Evolutionary conservation across 2,329 filamentous ascomycete genomes (phyloP).

Genomic region (Zelopaecilomyces penicillatus): DNA sequence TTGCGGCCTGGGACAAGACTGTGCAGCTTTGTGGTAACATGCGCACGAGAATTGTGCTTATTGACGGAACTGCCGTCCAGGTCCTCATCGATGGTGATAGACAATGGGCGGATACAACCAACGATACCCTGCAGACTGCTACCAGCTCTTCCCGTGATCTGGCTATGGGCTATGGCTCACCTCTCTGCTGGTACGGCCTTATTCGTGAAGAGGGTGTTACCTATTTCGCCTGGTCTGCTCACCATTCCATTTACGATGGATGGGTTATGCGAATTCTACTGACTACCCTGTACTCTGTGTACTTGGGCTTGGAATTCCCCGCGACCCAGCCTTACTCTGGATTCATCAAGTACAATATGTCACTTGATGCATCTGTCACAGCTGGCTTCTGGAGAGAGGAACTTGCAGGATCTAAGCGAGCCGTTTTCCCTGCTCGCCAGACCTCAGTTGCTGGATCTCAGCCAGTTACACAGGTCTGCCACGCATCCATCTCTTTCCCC

Average conservation of each 20-base stretch:
- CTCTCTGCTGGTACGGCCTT: neutral
- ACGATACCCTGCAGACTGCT: neutral
- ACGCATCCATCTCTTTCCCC: neutral
- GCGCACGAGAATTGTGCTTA: neutral
- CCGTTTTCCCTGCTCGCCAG: slow-evolving; percentile 3
- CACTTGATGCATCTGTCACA: slow-evolving; percentile 2
- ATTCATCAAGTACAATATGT: slow-evolving; percentile 1
- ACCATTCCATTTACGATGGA: slow-evolving; percentile 7
- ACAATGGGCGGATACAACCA: neutral
- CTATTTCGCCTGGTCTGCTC: slow-evolving; percentile 2
- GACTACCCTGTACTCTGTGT: slow-evolving; percentile 1
- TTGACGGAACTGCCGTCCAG: neutral
- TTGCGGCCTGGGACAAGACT: too few species aligned
- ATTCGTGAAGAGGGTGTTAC: neutral
- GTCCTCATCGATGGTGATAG: neutral
- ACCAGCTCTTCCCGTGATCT: slow-evolving; percentile 1
- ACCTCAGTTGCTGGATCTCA: neutral
- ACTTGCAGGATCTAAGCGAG: slow-evolving; percentile 4
- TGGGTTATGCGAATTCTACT: slow-evolving; percentile 7
- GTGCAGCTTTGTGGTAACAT: too few species aligned
- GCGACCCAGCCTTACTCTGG: slow-evolving; percentile 20
- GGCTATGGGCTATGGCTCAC: neutral
- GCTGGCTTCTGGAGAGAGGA: slow-evolving; percentile 8
- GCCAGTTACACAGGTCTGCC: neutral
- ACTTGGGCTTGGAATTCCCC: slow-evolving; percentile 12